Evolutionary conservation across 192 early-diverging fungal species (phyloP), one percentile per base, ranked within the genome.

Genomic region (Rhizophagus prolifer): DNA sequence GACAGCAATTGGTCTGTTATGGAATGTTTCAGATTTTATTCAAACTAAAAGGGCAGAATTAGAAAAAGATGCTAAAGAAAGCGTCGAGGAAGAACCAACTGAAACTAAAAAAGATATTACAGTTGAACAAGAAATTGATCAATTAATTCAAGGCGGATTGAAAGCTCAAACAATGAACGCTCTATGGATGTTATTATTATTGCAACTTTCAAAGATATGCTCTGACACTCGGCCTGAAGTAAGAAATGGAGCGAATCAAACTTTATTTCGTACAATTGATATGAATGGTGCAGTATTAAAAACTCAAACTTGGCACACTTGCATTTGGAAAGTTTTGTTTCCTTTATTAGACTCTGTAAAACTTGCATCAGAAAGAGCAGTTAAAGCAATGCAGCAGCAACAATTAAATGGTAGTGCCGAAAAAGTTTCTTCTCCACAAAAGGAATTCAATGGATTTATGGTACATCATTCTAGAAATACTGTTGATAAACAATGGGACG

Each of bases 181-280:
- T 28, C 82, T 98, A 13, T 99, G 97, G 98, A 91, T 97, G 87
- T 83, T 94, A 7, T 86, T 98, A n/a, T 82, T 98, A 14, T 88
- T 88, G 36, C 88, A 95, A 74, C 87, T 99, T 30, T 90, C 94
- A 4, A 84, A 88, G 21, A 87, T 96, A 28, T 96, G 95, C 69
- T 90, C 92, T 16, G 98, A 99, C 77, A 75, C 75, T 9, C 84
- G 96, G 19, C 93, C 94, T 1, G 96, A 98, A 78, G 96, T 99
- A 12, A 88, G 98, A 30, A 94, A 97, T 78, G 92, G 93, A 16
- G 95, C 96, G 21, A 94, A 93, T 63, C 98, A 98, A 80, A 98
- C 96, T 5, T 83, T 99, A 63, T 97, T 97, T 81, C 87, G 96
- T 62, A 95, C 96, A 6, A 91, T 99, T 47, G 90, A 91, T 58